Evolutionary conservation across 129 eudicot genomes (phyloP), one percentile per base, ranked within the genome.

Genomic region (Ambrosia artemisiifolia): DNA sequence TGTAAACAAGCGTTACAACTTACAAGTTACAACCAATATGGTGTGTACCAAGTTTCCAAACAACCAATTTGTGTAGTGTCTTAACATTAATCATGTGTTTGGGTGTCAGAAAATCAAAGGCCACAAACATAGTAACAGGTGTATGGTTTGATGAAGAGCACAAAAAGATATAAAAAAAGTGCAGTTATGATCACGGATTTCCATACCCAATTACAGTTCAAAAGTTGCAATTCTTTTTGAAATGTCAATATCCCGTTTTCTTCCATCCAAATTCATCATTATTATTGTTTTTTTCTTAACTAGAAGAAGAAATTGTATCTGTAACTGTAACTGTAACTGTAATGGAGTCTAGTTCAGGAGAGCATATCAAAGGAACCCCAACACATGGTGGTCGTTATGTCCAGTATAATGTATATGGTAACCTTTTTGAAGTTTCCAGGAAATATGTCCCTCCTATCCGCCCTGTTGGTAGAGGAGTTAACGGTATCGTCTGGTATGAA

Each of bases 401-500:
- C 20, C 97, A 91, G 85, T 91, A 91, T 49, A 88, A 91, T 78
- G 83, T 91, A 40, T 85, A 91, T 61, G 97, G 97, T 4, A 87
- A 91, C 76, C 91, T 91, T 11, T 91, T 91, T 67, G 97, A 91
- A 76, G 91, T 91, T 80, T 82, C 97, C 11, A 65, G 90, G 17
- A 91, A 91, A 79, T 91, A 91, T 28, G 82, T 91, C 8, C n/a
- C n/a, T n/a, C 96, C 96, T 75, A 76, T 91, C 42, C 87, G 97
- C 17, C 97, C 97, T 33, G 97, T 91, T 38, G 97, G 97, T 11
- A 87, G 95, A 30, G 97, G 97, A n/a, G 97, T 95, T 83, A 81
- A 83, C 76, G 97, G 97, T 43, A 91, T 91, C 44, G 90, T 91
- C 50, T 91, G 97, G 97, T 91, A 78, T 74, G 72, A 67, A 57